Conservation (phyloP, 345 rosid species). For the Cardamine resedifolia region DNA sequence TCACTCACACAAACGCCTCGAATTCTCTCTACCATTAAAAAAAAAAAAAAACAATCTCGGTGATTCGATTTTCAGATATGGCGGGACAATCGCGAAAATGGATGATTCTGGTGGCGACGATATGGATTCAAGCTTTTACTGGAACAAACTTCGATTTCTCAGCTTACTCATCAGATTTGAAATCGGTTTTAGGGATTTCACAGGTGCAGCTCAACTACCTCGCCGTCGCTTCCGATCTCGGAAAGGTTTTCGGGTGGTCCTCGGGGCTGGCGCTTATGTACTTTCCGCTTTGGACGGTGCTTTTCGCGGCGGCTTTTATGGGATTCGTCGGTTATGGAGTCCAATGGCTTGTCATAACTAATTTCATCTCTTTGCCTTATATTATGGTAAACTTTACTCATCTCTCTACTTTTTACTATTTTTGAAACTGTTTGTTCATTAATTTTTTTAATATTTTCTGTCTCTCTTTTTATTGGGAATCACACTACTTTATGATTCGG, state of each 20-base stretch:
- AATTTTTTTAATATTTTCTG: not conserved
- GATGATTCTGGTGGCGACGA: slow-evolving; percentile 89
- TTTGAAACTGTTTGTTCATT: not conserved
- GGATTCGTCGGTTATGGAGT: slow-evolving; percentile 82
- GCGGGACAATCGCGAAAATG: slow-evolving; percentile 85
- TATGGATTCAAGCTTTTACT: slow-evolving; percentile 96
- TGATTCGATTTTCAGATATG: slow-evolving; percentile 39
- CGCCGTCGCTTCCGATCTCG: slow-evolving; percentile 93
- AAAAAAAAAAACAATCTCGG: not conserved
- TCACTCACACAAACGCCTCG: slow-evolving; percentile 18
- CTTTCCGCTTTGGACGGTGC: slow-evolving; percentile 67
- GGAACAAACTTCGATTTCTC: slow-evolving; percentile 98
- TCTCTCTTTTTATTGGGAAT: not conserved
- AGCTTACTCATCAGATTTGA: slow-evolving; percentile 74
- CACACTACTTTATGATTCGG: not conserved
- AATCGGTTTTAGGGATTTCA: slow-evolving; percentile 73
- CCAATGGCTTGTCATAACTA: slow-evolving; percentile 79
- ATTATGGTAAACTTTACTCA: slow-evolving; percentile 51
- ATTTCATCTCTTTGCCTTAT: slow-evolving; percentile 68
- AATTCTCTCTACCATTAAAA: slow-evolving; percentile 32
- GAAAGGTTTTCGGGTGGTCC: slow-evolving; percentile 94
- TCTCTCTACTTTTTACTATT: not conserved
- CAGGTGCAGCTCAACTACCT: slow-evolving; percentile 90
- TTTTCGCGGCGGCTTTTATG: slow-evolving; percentile 81
- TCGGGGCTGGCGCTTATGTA: slow-evolving; percentile 82